These are phyloP conservation scores for Amanita rimosa DNA, from an alignment of 768 basidiomycete species.

Conservation along the genomic window DNA sequence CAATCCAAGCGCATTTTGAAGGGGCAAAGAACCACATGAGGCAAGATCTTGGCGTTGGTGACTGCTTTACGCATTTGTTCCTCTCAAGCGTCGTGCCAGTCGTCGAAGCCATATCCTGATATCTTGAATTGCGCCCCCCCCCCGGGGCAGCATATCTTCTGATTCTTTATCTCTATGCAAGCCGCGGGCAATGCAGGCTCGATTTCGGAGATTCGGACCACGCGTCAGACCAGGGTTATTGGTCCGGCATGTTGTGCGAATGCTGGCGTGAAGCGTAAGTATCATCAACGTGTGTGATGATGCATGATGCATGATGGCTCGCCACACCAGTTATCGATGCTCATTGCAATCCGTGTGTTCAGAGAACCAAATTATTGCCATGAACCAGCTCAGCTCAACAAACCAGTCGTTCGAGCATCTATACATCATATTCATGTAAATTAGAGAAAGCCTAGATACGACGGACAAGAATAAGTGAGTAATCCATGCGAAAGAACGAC, in stretches of 20 bases:
- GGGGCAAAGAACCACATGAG: background rate
- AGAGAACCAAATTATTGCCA: no score
- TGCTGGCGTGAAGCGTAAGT: background rate
- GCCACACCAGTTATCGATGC: background rate
- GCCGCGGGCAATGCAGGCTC: background rate
- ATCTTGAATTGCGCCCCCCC: background rate
- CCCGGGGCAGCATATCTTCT: background rate
- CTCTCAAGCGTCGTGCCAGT: background rate
- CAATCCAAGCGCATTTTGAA: background rate
- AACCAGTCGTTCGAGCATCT: background rate
- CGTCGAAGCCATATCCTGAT: background rate
- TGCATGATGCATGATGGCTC: slow-evolving; percentile 1
- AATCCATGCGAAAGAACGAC: slow-evolving; percentile 1
- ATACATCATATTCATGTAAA: background rate
- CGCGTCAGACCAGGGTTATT: slow-evolving; percentile 2
- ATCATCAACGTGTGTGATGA: slow-evolving; percentile 1
- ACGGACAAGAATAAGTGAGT: slow-evolving; percentile 1
- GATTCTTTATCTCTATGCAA: background rate
- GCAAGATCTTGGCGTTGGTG: background rate
- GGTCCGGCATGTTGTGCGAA: background rate
- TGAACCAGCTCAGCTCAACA: slow-evolving; percentile 3
- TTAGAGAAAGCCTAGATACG: background rate
- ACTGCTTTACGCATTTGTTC: background rate
- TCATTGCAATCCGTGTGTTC: no score
- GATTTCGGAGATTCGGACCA: slow-evolving; percentile 3